phyloP scores from a whole-genome alignment of 164 flowering plant species.

The Kingdonia uniflora region DNA sequence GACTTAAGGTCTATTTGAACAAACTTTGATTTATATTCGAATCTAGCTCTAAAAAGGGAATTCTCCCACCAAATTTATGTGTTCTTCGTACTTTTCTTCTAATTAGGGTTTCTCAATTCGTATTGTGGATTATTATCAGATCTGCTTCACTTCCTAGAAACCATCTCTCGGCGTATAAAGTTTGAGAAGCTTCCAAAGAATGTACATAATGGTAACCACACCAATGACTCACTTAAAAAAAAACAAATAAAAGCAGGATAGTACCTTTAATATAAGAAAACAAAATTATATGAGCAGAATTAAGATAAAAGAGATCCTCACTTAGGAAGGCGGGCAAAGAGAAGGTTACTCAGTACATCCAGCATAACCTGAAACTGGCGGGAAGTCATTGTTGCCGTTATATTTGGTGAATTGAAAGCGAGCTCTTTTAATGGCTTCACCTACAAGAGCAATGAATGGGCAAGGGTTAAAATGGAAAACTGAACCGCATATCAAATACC shows the following conservation, averaged over 20 bases:
- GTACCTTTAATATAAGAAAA: no score
- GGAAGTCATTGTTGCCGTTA: conserved; percentile 81
- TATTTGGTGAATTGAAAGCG: conserved; percentile 66
- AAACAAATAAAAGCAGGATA: background rate
- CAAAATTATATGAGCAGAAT: background rate
- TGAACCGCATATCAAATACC: background rate
- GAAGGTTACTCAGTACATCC: conserved; percentile 78
- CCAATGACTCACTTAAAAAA: background rate
- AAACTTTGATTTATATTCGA: no score
- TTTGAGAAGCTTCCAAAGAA: no score
- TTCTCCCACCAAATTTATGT: no score
- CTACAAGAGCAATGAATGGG: conserved; percentile 21
- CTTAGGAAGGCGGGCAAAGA: conserved; percentile 84
- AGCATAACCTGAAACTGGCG: conserved; percentile 92
- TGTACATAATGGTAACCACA: no score
- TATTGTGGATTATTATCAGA: no score
- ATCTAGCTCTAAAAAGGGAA: no score
- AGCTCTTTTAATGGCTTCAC: conserved; percentile 86
- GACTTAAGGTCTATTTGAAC: no score
- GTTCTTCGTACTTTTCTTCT: no score
- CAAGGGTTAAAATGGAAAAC: background rate
- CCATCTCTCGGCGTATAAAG: no score
- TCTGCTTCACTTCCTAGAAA: no score
- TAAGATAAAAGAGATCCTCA: conserved; percentile 26
- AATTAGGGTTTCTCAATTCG: no score